Evolutionary conservation across 2,329 filamentous ascomycete species (phyloP), one percentile per base, ranked within the genome.

Genomic region (Phoma sp.): DNA sequence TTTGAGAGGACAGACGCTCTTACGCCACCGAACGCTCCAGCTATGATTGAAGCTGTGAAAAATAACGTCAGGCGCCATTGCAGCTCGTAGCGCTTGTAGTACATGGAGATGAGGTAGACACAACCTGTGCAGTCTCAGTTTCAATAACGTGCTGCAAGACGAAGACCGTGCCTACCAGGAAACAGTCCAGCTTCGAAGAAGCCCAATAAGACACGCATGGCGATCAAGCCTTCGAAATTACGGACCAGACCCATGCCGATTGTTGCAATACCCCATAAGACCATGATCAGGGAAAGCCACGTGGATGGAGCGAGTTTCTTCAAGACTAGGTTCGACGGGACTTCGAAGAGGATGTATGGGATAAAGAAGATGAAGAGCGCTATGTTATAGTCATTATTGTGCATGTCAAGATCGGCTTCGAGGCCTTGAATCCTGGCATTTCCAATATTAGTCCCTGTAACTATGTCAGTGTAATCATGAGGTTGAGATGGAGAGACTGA

Each of bases 201-300:
- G 4, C 74, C 74, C 0, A 76, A 54, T 5, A 75, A 41, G 1
- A 74, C 79, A 17, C 81, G 78, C 44, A 80, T 77, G 7, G 78
- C 77, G 63, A 82, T 75, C 6, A 83, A 70, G 2, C 80, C 80
- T 9, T 69, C 69, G 44, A 76, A 82, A 37, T 77, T 80, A 3
- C 75, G 75, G 4, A 82, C 77, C 0, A 83, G 63, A 0, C 80
- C 80, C 80, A 70, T 43, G 68, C 81, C 68, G 72, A 80, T 67
- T 0, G 77, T 79, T 71, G 29, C 78, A 67, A 64, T 74, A 12
- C 68, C 76, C 75, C 76, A 79, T 6, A 69, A 57, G 15, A 74
- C 57, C 63, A 78, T 74, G 41, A 78, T 69, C 1, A 68, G 58
- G 3, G 67, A 69, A 6, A 78, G 63, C 75, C 76, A 78, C 36